These are phyloP conservation scores for Talaromyces adpressus DNA, from an alignment of 495 filamentous ascomycete genomes.

Conservation along the genomic window DNA sequence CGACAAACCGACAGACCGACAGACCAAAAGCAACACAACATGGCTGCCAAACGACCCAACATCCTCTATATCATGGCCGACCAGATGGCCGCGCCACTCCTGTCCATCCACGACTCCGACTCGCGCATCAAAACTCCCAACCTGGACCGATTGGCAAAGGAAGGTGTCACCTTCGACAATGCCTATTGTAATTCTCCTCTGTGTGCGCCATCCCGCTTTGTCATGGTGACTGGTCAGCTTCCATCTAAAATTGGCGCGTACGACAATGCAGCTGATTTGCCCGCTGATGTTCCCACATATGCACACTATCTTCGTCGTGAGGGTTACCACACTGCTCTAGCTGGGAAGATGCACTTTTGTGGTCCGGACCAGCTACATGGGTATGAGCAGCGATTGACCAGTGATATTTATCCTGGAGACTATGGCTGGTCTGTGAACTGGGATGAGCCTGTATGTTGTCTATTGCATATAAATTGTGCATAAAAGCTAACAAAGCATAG, in stretches of 20 bases:
- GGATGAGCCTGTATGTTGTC: constrained; percentile 59
- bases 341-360: constrained; percentile 94
- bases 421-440: constrained; percentile 87
- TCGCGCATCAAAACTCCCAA: constrained; percentile 83
- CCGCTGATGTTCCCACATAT: constrained; percentile 73
- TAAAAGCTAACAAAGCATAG: constrained; percentile 11
- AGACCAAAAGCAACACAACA: constrained; percentile 11
- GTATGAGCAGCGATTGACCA: constrained; percentile 81
- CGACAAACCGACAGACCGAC: background rate
- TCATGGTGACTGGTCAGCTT: constrained; percentile 80
- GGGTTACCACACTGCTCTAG: constrained; percentile 82
- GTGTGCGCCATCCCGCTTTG: constrained; percentile 81
- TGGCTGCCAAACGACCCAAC: constrained; percentile 53
- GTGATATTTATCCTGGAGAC: constrained; percentile 86
- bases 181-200: constrained; percentile 88
- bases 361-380: constrained; percentile 83
- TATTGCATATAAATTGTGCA: no score
- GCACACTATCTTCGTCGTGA: constrained; percentile 79
- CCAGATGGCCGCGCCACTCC: constrained; percentile 77
- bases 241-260: constrained; percentile 81
- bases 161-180: constrained; percentile 76
- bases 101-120: constrained; percentile 73
- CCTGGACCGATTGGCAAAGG: constrained; percentile 69
- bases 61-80: constrained; percentile 90
- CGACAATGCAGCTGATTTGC: constrained; percentile 75